Evolutionary conservation across 2,329 filamentous ascomycete species (phyloP).

Genomic region (Colletotrichum zoysiae): DNA sequence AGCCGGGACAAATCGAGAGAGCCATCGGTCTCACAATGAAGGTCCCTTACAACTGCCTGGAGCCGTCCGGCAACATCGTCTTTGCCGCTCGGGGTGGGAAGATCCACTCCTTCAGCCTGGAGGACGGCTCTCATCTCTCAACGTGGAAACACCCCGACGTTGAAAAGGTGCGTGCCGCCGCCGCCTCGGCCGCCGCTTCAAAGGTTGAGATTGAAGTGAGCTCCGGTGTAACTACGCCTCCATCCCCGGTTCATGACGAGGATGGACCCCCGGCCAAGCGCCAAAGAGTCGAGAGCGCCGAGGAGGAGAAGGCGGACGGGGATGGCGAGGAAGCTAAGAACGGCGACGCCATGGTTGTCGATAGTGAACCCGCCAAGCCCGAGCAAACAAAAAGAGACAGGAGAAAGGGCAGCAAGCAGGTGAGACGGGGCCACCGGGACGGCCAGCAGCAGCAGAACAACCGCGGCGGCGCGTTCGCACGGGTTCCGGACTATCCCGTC

Average conservation of each 20-base stretch:
- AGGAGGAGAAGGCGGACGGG: conserved; percentile 50
- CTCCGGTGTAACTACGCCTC: conserved; percentile 39
- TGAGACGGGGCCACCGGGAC: conserved; percentile 51
- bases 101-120: conserved; percentile 75
- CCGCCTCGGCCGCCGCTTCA: conserved; percentile 43
- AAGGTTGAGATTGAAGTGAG: conserved; percentile 47
- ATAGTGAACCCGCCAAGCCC: conserved; percentile 42
- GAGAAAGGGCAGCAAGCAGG: conserved; percentile 43
- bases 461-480: conserved; percentile 47
- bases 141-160: conserved; percentile 69
- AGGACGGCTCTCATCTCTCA: conserved; percentile 69
- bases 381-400: conserved; percentile 47
- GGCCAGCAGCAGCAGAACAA: conserved; percentile 45
- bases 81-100: conserved; percentile 80
- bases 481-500: conserved; percentile 68
- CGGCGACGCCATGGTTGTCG: conserved; percentile 41
- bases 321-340: conserved; percentile 43
- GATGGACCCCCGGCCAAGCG: conserved; percentile 58
- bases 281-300: conserved; percentile 53
- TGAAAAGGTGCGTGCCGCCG: conserved; percentile 48
- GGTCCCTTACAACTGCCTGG: conserved; percentile 75
- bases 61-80: conserved; percentile 67
- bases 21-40: conserved; percentile 51
- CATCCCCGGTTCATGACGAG: conserved; percentile 33
- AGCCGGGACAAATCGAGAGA: not conserved